phyloP scores from a whole-genome alignment of 1,284 basidiomycete species.

The Ustilago lituana region DNA sequence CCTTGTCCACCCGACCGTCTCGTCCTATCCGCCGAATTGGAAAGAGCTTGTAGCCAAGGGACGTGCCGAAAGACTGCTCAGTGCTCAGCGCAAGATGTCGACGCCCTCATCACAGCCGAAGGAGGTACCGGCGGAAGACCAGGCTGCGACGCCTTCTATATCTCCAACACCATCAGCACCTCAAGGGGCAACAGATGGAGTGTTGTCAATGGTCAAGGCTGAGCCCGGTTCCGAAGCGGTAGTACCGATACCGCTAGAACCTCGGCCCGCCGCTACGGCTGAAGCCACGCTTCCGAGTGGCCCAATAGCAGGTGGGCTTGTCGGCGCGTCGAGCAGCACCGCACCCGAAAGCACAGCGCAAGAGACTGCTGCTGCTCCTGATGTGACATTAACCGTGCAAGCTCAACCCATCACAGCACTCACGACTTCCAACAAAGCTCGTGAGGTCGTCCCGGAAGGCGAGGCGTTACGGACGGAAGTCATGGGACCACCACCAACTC shows the following conservation, averaged over 20 bases:
- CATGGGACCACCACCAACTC: constrained; percentile 47
- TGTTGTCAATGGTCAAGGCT: constrained; percentile 4
- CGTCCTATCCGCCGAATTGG: constrained; percentile 29
- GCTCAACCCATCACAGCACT: constrained; percentile 14
- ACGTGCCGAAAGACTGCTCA: constrained; percentile 19
- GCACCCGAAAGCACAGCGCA: not conserved
- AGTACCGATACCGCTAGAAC: not conserved
- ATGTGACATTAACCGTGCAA: constrained; percentile 3
- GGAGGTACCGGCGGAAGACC: not conserved
- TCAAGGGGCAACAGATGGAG: not conserved
- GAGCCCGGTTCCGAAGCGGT: constrained; percentile 2
- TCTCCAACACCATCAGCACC: not conserved
- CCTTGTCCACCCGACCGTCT: constrained; percentile 21
- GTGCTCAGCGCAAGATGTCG: constrained; percentile 31
- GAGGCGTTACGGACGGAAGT: constrained; percentile 43
- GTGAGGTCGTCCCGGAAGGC: not conserved
- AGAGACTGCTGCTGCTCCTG: not conserved
- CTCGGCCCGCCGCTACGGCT: not conserved
- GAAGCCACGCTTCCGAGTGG: not conserved
- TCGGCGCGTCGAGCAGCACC: constrained; percentile 3
- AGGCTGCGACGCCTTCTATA: not conserved
- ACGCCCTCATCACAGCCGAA: constrained; percentile 5
- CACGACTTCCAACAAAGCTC: not conserved
- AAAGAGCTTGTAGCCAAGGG: constrained; percentile 35
- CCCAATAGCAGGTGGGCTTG: constrained; percentile 14